Evolutionary conservation across 2,329 filamentous ascomycete species (phyloP), one percentile per base, ranked within the genome.

Genomic region (Aspergillus eucalypticola): DNA sequence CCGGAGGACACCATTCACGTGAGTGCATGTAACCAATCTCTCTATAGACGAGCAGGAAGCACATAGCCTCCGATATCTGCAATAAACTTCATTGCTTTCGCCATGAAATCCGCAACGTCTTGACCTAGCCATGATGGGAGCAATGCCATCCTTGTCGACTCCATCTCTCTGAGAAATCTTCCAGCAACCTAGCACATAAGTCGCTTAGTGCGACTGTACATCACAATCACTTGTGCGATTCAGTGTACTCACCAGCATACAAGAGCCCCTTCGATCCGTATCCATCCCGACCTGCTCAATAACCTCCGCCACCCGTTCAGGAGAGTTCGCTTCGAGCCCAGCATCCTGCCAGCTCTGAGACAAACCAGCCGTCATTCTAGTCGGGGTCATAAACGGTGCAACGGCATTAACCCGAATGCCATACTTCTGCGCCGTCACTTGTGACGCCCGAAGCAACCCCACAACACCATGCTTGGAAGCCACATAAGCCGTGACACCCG

Each of bases 371-470:
- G 80, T 77, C 17, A 82, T 76, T 46, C 77, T 73, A 13, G 80
- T 82, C 3, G 79, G 76, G 0, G 80, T 82, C 10, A 81, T 74
- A 67, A 80, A 83, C 1, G 81, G 80, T 8, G 79, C 81, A n/a
- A 83, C 71, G 4, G 76, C 78, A 63, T 82, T 82, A 17, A 78
- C 72, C 11, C 79, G 68, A 3, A 82, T 73, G 13, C 70, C 67
- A 23, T 76, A 69, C 46, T 72, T 64, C 2, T 67, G 61, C 1
- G 79, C 76, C 11, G 66, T 67, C 2, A 54, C 46, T 60, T 80
- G 76, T 8, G 73, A 76, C 4, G 75, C 68, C 2, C 79, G 73
- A 5, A 76, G 67, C 1, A 80, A 67, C 0, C 78, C 78, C 0
- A 79, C 66, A 2, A 79, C 68, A 1, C 75, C 78, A 48, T 80